Evolutionary conservation across 495 filamentous ascomycete species (phyloP).

Genomic region (Penicillium dipodomyicola): DNA sequence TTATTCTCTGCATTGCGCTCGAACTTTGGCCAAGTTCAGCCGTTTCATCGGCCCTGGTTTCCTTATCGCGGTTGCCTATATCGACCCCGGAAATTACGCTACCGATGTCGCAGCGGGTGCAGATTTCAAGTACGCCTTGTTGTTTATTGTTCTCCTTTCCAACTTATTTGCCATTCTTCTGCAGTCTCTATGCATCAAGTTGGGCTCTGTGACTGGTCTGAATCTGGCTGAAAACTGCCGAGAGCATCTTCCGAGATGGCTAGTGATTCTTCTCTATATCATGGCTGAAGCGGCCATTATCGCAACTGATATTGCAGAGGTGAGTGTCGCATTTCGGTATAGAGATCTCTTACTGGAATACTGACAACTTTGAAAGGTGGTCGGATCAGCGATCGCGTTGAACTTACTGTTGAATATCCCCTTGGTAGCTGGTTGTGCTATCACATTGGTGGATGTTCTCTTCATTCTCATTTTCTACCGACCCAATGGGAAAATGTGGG

Average conservation of each 20-base stretch:
- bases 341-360: not conserved
- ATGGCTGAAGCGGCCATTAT: constrained; percentile 80
- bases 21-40: constrained; percentile 57
- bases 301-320: constrained; percentile 88
- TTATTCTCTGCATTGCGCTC: constrained; percentile 22
- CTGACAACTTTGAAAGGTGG: constrained; percentile 55
- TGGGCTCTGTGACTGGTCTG: constrained; percentile 80
- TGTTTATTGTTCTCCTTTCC: constrained; percentile 79
- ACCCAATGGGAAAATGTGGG: constrained; percentile 69
- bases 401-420: constrained; percentile 80
- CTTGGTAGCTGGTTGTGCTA: constrained; percentile 80
- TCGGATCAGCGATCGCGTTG: constrained; percentile 87
- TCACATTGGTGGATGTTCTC: constrained; percentile 82
- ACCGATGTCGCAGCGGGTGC: constrained; percentile 78
- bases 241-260: constrained; percentile 71
- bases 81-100: constrained; percentile 83
- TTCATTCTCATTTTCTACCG: constrained; percentile 82
- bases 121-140: constrained; percentile 60
- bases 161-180: constrained; percentile 84
- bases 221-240: constrained; percentile 78
- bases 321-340: constrained; percentile 20
- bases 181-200: constrained; percentile 78
- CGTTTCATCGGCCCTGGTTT: constrained; percentile 87
- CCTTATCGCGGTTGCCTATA: constrained; percentile 75
- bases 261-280: constrained; percentile 70